phyloP scores from a whole-genome alignment of 176 grass and related monocot species.

The Phoenix roebelenii region DNA sequence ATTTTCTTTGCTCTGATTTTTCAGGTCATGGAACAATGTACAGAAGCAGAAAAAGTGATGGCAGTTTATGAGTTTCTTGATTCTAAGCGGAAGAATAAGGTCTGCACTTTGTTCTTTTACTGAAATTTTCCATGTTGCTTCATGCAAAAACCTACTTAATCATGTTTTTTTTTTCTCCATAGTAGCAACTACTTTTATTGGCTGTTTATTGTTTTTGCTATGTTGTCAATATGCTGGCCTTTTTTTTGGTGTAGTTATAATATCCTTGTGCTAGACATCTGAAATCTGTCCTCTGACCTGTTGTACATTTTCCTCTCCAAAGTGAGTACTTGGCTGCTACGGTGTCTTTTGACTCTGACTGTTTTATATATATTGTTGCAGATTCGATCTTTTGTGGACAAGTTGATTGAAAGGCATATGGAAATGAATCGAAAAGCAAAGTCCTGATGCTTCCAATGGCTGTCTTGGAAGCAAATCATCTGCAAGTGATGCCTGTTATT shows the following conservation, averaged over 20 bases:
- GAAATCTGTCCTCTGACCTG: background rate
- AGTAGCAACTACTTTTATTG: too few species aligned
- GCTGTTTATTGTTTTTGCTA: too few species aligned
- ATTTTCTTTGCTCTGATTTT: slow-evolving; percentile 23
- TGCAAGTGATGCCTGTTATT: too few species aligned
- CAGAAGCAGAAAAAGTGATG: slow-evolving; percentile 84
- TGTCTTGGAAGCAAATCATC: background rate
- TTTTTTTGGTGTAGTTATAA: too few species aligned
- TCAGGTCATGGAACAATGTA: slow-evolving; percentile 82
- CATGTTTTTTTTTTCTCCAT: slow-evolving; percentile 3
- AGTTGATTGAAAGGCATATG: slow-evolving; percentile 86
- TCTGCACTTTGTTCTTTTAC: slow-evolving; percentile 18
- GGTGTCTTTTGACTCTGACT: background rate
- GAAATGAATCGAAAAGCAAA: slow-evolving; percentile 40
- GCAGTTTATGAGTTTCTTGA: slow-evolving; percentile 78
- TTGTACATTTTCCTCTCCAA: slow-evolving; percentile 19
- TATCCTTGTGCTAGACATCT: background rate
- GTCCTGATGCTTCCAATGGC: slow-evolving; percentile 27
- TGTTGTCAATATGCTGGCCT: too few species aligned
- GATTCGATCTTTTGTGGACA: slow-evolving; percentile 86
- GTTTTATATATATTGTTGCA: slow-evolving; percentile 30
- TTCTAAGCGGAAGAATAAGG: slow-evolving; percentile 88
- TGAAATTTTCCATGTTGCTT: slow-evolving; percentile 10
- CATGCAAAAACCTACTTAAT: background rate
- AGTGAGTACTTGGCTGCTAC: background rate